phyloP scores from a whole-genome alignment of 2,329 filamentous ascomycete genomes.

The Didymella exigua region DNA sequence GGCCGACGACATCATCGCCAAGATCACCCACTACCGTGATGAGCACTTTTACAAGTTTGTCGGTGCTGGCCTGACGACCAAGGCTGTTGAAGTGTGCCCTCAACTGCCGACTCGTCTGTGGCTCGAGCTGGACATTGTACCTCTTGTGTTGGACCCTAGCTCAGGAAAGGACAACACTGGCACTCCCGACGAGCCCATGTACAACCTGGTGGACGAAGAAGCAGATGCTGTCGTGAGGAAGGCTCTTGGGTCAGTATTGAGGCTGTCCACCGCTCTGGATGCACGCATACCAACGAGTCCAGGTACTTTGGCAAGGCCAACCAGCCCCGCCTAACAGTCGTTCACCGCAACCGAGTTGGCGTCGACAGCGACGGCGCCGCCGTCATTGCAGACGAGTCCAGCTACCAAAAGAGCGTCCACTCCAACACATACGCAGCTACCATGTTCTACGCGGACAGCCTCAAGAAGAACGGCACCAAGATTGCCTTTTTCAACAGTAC shows the following conservation, averaged over 20 bases:
- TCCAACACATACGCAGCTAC: conserved; percentile 69
- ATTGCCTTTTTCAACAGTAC: conserved; percentile 82
- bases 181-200: conserved; percentile 50
- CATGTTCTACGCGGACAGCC: conserved; percentile 65
- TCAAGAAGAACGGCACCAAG: conserved; percentile 68
- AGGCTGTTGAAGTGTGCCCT: conserved; percentile 66
- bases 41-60: conserved; percentile 75
- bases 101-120: conserved; percentile 72
- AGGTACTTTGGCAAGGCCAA: conserved; percentile 71
- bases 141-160: conserved; percentile 62
- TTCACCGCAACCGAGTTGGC: conserved; percentile 70
- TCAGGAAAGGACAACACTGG: conserved; percentile 9
- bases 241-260: conserved; percentile 67
- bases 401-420: conserved; percentile 67
- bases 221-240: conserved; percentile 82
- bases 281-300: neutral
- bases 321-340: conserved; percentile 69
- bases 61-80: conserved; percentile 70
- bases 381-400: conserved; percentile 61
- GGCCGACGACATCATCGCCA: conserved; percentile 64
- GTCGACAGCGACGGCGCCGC: conserved; percentile 71
- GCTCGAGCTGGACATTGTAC: conserved; percentile 77
- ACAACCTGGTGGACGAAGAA: conserved; percentile 74
- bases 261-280: neutral
- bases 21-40: conserved; percentile 65